Base-by-base conservation (phyloP, 345 rosid species). In the Mercurialis annua region DNA sequence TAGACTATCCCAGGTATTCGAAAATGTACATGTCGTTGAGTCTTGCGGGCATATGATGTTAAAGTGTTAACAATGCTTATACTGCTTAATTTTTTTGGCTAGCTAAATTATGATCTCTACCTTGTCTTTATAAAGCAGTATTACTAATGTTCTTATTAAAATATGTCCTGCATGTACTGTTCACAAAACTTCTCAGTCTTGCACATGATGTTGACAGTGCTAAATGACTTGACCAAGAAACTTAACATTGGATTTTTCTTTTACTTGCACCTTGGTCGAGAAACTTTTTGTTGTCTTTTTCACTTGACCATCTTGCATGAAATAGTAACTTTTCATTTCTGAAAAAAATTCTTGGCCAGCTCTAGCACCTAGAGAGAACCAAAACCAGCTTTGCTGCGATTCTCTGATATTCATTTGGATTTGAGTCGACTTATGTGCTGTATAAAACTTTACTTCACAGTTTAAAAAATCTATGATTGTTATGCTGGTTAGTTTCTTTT, bases 1-100 rank as follows among this genome's bases (percentile, higher is more conserved):
- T 77, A 80, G 82, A 65, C 81, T 90, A 73, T 82, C 96, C 20
- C 99, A 93, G 98, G 98, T 90, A 82, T 74, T 42, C 18, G 15
- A 51, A 18, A 59, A 9, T 7, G 23, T 69, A 14, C 48, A 20
- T 34, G 44, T 31, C 57, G 14, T 44, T 30, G 10, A 46, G 26
- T 26, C 26, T 30, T 67, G 30, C 43, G 54, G 20, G 23, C 48
- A 38, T 38, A 59, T 38, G 48, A 38, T 58, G 59, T 38, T 10
- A 34, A 34, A 58, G 17, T 6, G 6, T 29, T 44, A 2, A 11
- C n/a, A n/a, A n/a, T n/a, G n/a, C n/a, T n/a, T n/a, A n/a, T 62
- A 44, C 34, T 2, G 10, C 15, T 59, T 51, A n/a, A n/a, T 23
- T 60, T 51, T 52, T 36, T 34, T 8, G 18, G 38, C 40, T 60